Percentiles rank a stretch among this genome's conserved stretches.
Conservation (phyloP, 371 early-diverging fungal genomes). For the Choanephora cucurbitarum region DNA sequence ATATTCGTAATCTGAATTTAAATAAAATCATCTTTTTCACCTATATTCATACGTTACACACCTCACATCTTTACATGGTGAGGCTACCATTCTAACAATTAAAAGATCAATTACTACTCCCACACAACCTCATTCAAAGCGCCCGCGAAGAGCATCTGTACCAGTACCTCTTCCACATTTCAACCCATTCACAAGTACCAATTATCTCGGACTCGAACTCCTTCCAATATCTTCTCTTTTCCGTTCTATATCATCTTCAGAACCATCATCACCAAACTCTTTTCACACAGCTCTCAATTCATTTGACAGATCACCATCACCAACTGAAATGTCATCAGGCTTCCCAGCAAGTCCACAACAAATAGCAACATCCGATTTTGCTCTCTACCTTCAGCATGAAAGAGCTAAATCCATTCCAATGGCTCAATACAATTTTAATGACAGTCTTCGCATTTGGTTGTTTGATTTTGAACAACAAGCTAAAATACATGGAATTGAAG, state of each 20-base stretch:
- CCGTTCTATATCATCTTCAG: neutral
- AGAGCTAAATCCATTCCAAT: slow-evolving; percentile 6
- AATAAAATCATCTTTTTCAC: neutral
- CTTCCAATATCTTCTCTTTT: neutral
- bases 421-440: neutral
- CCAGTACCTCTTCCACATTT: neutral
- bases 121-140: neutral
- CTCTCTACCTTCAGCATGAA: neutral
- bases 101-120: neutral
- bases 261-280: neutral
- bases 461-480: slow-evolving; percentile 3
- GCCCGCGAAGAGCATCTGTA: neutral
- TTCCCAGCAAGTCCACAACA: neutral
- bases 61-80: slow-evolving; percentile 1
- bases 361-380: slow-evolving; percentile 1
- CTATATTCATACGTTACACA: neutral
- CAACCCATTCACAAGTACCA: neutral
- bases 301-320: neutral
- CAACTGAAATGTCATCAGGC: neutral
- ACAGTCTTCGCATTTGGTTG: slow-evolving; percentile 5
- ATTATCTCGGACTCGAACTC: neutral
- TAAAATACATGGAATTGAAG: neutral
- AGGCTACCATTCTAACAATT: slow-evolving; percentile 3
- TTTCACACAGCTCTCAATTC: neutral
- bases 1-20: neutral